Evolutionary conservation across 129 eudicot genomes (phyloP).

Genomic region (Helianthus tuberosus): DNA sequence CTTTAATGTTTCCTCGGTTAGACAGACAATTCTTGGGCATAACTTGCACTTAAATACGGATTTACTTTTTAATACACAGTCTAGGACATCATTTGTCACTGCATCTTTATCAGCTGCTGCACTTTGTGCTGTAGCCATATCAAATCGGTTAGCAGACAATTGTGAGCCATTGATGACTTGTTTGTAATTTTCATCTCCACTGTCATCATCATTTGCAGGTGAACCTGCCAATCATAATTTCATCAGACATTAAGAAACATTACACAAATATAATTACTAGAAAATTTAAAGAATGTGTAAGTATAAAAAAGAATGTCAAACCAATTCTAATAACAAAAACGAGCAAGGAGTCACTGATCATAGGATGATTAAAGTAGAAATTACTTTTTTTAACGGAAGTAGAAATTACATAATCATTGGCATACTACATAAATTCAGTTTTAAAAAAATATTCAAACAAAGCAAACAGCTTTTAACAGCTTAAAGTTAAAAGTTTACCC

Average conservation of each 20-base stretch:
- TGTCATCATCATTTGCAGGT: slow-evolving; percentile 57
- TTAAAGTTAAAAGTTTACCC: slow-evolving; percentile 5
- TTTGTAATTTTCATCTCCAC: slow-evolving; percentile 30
- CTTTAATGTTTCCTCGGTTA: slow-evolving; percentile 76
- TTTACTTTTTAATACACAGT: slow-evolving; percentile 66
- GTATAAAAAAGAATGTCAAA: not conserved
- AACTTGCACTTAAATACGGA: slow-evolving; percentile 92
- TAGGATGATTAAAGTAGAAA: not conserved
- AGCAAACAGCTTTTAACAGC: not conserved
- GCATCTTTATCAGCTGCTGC: slow-evolving; percentile 31
- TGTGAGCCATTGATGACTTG: not conserved
- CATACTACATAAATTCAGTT: not conserved
- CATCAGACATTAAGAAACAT: slow-evolving; percentile 17
- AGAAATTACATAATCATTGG: no score
- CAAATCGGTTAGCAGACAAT: slow-evolving; percentile 11
- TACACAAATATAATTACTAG: not conserved
- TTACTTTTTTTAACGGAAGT: no score
- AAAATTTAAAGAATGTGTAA: not conserved
- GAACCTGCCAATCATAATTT: slow-evolving; percentile 51
- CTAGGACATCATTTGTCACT: slow-evolving; percentile 36
- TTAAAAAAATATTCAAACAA: not conserved
- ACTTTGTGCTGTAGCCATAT: slow-evolving; percentile 5
- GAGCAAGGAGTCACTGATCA: not conserved
- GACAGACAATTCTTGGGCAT: slow-evolving; percentile 90
- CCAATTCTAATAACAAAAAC: not conserved